Conservation (phyloP, 2,329 filamentous ascomycete species). For the Microdochium bolleyi region DNA sequence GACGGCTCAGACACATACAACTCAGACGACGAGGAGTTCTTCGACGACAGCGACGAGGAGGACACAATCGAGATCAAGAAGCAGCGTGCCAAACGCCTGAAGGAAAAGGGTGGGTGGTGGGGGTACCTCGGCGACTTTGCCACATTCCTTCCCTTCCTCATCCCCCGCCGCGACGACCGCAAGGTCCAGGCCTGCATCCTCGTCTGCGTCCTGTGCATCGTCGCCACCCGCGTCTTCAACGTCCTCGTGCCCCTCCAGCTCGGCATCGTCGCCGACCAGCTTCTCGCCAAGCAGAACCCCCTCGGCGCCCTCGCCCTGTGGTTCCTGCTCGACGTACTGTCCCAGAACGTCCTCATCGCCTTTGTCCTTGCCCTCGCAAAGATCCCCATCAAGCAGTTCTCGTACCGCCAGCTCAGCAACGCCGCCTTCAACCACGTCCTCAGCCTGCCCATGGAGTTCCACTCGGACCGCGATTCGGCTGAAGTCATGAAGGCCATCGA, state of each 20-base stretch:
- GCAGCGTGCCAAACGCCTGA: conserved; percentile 10
- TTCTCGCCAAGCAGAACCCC: conserved; percentile 11
- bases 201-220: conserved; percentile 13
- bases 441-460: conserved; percentile 63
- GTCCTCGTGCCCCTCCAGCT: conserved; percentile 22
- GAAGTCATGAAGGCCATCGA: conserved; percentile 58
- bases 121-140: conserved; percentile 5
- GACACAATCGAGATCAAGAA: background rate
- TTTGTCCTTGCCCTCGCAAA: conserved; percentile 1
- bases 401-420: conserved; percentile 48
- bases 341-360: background rate
- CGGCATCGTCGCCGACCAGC: conserved; percentile 19
- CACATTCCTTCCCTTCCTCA: conserved; percentile 16
- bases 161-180: conserved; percentile 19
- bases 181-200: conserved; percentile 20
- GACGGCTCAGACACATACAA: background rate
- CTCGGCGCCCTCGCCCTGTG: conserved; percentile 2
- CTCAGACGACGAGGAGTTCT: background rate
- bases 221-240: conserved; percentile 15
- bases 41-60: background rate
- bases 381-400: conserved; percentile 47
- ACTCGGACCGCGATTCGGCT: conserved; percentile 56
- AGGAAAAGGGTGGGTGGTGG: conserved; percentile 13
- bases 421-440: conserved; percentile 61
- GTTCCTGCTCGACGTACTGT: conserved; percentile 1